phyloP scores from a whole-genome alignment of 768 basidiomycete genomes.

The Favolaschia claudopus region DNA sequence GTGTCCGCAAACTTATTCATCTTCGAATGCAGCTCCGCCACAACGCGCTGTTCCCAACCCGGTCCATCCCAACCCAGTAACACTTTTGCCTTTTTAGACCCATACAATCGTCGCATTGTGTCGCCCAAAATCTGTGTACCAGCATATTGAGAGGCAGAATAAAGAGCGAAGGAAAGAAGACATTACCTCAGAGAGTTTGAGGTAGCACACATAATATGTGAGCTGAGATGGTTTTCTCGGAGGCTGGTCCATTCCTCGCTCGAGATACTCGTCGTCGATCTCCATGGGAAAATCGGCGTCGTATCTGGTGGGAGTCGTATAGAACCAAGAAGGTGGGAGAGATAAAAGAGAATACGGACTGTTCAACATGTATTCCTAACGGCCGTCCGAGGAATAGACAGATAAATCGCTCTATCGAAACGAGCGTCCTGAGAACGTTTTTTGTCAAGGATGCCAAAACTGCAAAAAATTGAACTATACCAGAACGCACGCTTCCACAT shows the following conservation, averaged over 20 bases:
- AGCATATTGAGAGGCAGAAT: too few species aligned
- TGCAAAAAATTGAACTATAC: too few species aligned
- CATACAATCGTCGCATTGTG: not conserved
- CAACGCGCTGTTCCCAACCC: slow-evolving; percentile 48
- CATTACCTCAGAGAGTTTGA: slow-evolving; percentile 51
- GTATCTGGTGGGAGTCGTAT: too few species aligned
- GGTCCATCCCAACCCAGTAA: slow-evolving; percentile 40
- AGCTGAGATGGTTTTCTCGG: slow-evolving; percentile 43
- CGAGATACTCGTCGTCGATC: slow-evolving; percentile 63
- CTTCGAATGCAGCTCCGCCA: slow-evolving; percentile 57
- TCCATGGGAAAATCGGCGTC: slow-evolving; percentile 61
- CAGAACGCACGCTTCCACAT: too few species aligned
- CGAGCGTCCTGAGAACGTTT: too few species aligned
- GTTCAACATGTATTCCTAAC: too few species aligned
- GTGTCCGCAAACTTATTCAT: slow-evolving; percentile 60
- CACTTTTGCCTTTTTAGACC: slow-evolving; percentile 46
- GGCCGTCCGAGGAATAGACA: too few species aligned
- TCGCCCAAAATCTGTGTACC: slow-evolving; percentile 3
- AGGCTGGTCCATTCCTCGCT: slow-evolving; percentile 55
- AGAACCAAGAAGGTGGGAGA: too few species aligned
- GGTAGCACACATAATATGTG: slow-evolving; percentile 44
- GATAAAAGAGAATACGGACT: too few species aligned
- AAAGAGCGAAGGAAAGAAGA: not conserved
- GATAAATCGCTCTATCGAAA: too few species aligned
- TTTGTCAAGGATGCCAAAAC: too few species aligned